Percentiles rank a stretch among this genome's conserved stretches.
These are phyloP conservation scores for Candida dendrica DNA, from an alignment of 805 yeast species.

Conservation along the genomic window DNA sequence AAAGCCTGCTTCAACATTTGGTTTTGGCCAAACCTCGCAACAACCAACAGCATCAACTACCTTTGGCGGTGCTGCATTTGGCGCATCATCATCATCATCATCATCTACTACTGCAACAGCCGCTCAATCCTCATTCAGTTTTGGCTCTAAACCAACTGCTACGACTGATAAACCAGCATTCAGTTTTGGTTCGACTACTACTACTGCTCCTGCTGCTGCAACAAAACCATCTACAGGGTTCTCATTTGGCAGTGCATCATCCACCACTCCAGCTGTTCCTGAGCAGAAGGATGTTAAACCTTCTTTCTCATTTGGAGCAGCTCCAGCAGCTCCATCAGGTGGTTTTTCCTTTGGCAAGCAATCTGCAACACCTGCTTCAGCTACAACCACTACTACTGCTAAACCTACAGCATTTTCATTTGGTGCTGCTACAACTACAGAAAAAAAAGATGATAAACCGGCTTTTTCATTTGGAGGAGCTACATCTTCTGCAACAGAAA, in stretches of 20 bases:
- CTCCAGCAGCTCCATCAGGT: slow-evolving; percentile 15
- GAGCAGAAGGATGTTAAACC: slow-evolving; percentile 3
- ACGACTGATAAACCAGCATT: slow-evolving; percentile 6
- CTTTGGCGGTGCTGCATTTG: slow-evolving; percentile 15
- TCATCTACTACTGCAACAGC: too few relatives aligned
- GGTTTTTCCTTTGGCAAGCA: too few relatives aligned
- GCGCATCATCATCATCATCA: too few relatives aligned
- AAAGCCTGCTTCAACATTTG: neutral
- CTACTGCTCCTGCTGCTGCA: slow-evolving; percentile 8
- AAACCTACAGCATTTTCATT: too few relatives aligned
- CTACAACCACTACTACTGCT: slow-evolving; percentile 22
- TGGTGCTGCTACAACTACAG: too few relatives aligned
- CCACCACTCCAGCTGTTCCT: slow-evolving; percentile 5
- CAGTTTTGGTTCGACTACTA: slow-evolving; percentile 3
- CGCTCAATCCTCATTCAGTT: too few relatives aligned
- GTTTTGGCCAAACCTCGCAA: slow-evolving; percentile 4
- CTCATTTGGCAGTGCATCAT: too few relatives aligned
- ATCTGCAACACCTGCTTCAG: slow-evolving; percentile 4
- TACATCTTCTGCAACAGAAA: too few relatives aligned
- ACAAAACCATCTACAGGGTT: neutral
- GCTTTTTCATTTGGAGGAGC: slow-evolving; percentile 14
- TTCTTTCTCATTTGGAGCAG: slow-evolving; percentile 17
- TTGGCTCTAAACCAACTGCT: neutral
- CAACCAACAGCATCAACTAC: too few relatives aligned
- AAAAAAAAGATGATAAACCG: slow-evolving; percentile 12